Percentiles rank a stretch among this genome's conserved stretches.
Evolutionary conservation across 2,329 filamentous ascomycete genomes (phyloP).

Genomic region (Aspergillus cejpii): DNA sequence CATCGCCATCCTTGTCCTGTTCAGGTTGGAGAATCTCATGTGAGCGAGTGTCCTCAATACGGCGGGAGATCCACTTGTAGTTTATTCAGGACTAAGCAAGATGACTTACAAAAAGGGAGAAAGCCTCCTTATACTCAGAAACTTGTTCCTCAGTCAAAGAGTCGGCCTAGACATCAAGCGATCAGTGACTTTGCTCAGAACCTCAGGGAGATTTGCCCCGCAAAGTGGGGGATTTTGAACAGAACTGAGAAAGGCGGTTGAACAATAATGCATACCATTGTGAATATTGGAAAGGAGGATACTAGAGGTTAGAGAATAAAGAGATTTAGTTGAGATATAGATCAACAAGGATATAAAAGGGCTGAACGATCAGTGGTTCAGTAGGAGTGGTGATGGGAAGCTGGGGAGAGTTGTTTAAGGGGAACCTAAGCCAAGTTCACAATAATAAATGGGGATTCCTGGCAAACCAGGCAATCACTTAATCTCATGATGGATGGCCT

Average conservation of each 20-base stretch:
- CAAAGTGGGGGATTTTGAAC: constrained; percentile 28
- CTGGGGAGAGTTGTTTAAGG: constrained; percentile 18
- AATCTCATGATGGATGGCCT: constrained; percentile 3
- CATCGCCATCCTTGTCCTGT: constrained; percentile 86
- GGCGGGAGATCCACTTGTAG: background rate
- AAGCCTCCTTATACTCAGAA: constrained; percentile 99
- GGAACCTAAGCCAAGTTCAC: constrained; percentile 14
- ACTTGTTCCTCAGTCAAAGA: constrained; percentile 99
- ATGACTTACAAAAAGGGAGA: constrained; percentile 94
- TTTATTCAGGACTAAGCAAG: constrained; percentile 1
- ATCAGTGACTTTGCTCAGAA: constrained; percentile 23
- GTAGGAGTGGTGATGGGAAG: constrained; percentile 14
- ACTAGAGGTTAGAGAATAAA: constrained; percentile 13
- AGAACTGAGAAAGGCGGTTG: constrained; percentile 5
- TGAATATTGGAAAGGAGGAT: constrained; percentile 15
- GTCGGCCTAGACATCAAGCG: constrained; percentile 63
- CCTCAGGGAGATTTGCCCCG: constrained; percentile 26
- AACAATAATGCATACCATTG: constrained; percentile 26
- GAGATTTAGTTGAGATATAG: constrained; percentile 1
- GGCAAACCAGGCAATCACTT: constrained; percentile 17
- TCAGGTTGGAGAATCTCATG: constrained; percentile 15
- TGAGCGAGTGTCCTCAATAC: constrained; percentile 14
- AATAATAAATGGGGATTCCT: constrained; percentile 16
- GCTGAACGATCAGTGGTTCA: constrained; percentile 13
- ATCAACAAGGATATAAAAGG: background rate